Percentiles rank a stretch among this genome's conserved stretches.
Conservation (phyloP, 192 early-diverging fungal species). For the Spinellus fusiger region DNA sequence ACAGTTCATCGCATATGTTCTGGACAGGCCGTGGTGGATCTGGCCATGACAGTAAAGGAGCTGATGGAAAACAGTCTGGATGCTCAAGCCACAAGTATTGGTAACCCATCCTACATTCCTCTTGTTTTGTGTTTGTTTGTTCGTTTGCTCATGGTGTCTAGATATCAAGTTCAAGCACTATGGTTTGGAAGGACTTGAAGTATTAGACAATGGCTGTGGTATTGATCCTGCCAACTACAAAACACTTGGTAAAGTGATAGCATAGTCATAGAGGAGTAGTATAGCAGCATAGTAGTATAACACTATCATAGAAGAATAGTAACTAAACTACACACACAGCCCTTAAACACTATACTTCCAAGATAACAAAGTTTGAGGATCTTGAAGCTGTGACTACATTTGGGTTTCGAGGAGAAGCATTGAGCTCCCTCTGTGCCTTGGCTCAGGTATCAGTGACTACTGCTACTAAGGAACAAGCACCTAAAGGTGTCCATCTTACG, state of each 20-base stretch:
- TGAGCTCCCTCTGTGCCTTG: conserved; percentile 84
- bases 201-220: conserved; percentile 87
- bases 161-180: conserved; percentile 78
- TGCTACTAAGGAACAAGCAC: conserved; percentile 48
- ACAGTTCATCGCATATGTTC: conserved; percentile 80
- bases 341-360: conserved; percentile 87
- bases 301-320: not conserved
- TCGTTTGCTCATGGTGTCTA: conserved; percentile 37
- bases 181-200: conserved; percentile 64
- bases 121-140: not conserved
- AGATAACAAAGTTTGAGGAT: conserved; percentile 74
- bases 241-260: conserved; percentile 48
- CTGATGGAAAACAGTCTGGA: conserved; percentile 93
- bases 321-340: conserved; percentile 36
- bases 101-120: conserved; percentile 18
- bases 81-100: conserved; percentile 72
- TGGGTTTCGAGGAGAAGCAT: conserved; percentile 93
- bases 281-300: not conserved
- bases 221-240: conserved; percentile 58
- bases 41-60: conserved; percentile 85
- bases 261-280: not conserved
- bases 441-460: conserved; percentile 62
- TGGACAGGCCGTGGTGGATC: conserved; percentile 83
- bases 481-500: conserved; percentile 60
- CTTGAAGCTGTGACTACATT: conserved; percentile 70